Evolutionary conservation across 2,329 filamentous ascomycete genomes (phyloP).

Genomic region (Dryadomyces quercivorus): DNA sequence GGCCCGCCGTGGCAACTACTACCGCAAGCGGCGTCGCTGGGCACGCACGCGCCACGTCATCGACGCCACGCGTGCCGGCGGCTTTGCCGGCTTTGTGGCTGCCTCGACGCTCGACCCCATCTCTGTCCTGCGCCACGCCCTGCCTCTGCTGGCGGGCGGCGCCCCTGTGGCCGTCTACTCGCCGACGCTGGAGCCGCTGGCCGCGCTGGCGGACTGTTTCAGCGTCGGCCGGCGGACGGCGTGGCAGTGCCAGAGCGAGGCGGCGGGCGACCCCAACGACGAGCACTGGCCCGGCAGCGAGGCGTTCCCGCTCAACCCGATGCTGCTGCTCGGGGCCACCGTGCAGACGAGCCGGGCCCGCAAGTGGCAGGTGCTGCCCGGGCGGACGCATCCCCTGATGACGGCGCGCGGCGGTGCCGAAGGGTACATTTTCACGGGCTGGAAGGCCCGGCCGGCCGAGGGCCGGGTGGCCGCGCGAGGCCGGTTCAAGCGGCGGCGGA

Average conservation of each 20-base stretch:
- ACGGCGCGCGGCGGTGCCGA: constrained; percentile 77
- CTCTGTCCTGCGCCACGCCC: constrained; percentile 58
- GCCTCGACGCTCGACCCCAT: constrained; percentile 72
- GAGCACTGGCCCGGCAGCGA: constrained; percentile 47
- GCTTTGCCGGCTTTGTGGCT: constrained; percentile 73
- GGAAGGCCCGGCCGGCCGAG: constrained; percentile 66
- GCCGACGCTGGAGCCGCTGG: constrained; percentile 66
- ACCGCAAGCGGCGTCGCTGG: constrained; percentile 80
- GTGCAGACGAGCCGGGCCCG: constrained; percentile 72
- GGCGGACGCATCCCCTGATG: constrained; percentile 90
- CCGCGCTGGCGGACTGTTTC: constrained; percentile 70
- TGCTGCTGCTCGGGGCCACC: constrained; percentile 63
- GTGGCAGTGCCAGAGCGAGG: constrained; percentile 30
- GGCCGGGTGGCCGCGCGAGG: constrained; percentile 76
- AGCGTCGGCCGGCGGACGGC: constrained; percentile 67
- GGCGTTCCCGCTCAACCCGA: constrained; percentile 82
- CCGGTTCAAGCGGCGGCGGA: constrained; percentile 55
- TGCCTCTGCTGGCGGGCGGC: constrained; percentile 73
- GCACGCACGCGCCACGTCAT: constrained; percentile 60
- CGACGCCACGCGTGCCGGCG: constrained; percentile 59
- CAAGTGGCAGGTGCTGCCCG: constrained; percentile 83
- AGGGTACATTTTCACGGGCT: constrained; percentile 79
- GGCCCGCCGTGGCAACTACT: constrained; percentile 72
- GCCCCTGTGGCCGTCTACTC: constrained; percentile 80
- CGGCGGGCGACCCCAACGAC: constrained; percentile 27